A percentile compares a stretch with the other conserved stretches of the same genome.
phyloP scores from a whole-genome alignment of 805 yeast species.

The Dipodascus albidus region DNA sequence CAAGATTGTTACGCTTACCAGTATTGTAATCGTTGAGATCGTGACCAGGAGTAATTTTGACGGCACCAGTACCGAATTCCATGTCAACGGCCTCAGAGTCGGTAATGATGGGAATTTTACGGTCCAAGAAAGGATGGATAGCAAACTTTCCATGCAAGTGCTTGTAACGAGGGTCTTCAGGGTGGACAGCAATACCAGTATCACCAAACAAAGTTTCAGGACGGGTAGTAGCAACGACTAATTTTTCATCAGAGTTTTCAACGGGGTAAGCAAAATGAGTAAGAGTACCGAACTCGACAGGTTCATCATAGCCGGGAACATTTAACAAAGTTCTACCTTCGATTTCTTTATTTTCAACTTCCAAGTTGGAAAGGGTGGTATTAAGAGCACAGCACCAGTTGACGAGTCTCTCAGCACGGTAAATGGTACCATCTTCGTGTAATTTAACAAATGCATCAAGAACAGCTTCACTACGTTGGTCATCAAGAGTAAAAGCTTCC shows the following conservation, averaged over 20 bases:
- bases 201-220: conserved; percentile 98
- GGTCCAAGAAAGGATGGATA: conserved; percentile 79
- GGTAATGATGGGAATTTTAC: conserved; percentile 75
- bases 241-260: conserved; percentile 71
- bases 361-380: conserved; percentile 93
- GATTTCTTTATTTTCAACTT: conserved; percentile 86
- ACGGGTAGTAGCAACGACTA: conserved; percentile 95
- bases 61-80: conserved; percentile 99
- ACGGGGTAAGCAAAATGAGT: conserved; percentile 93
- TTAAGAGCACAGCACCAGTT: conserved; percentile 94
- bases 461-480: conserved; percentile 67
- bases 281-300: conserved; percentile 90
- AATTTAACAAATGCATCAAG: conserved; percentile 81
- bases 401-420: conserved; percentile 85
- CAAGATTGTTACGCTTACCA: conserved; percentile 88
- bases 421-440: conserved; percentile 91
- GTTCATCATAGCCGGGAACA: conserved; percentile 84
- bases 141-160: conserved; percentile 93
- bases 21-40: conserved; percentile 94
- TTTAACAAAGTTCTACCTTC: conserved; percentile 68
- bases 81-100: conserved; percentile 94
- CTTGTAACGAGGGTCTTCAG: conserved; percentile 82
- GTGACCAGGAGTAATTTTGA: conserved; percentile 97
- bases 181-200: conserved; percentile 96
- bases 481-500: conserved; percentile 89